Base-by-base conservation (phyloP, 2,329 filamentous ascomycete species). In the Hypomyces perniciosus region DNA sequence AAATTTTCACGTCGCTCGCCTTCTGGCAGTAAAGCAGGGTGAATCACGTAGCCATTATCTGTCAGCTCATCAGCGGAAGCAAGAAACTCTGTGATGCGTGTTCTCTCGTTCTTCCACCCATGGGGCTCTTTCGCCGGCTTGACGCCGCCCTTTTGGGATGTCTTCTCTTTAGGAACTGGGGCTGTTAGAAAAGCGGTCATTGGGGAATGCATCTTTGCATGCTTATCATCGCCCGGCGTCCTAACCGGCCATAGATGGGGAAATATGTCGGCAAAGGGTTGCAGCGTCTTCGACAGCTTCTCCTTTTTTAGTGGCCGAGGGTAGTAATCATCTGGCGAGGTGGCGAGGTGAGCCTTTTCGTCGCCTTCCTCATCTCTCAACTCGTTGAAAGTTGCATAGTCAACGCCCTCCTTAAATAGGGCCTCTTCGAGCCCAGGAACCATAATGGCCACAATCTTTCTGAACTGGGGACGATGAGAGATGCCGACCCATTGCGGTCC, bases 381-480 rank as follows among this genome's bases (percentile, higher is more conserved):
- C 28, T 71, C 64, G 40, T 75, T 72, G 60, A 76, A 81, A 1
- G 63, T 68, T 8, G 68, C 63, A 44, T 76, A 77, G 56, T 82
- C 70, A 35, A 78, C 73, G 35, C 69, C 64, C 9, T 80, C 77
- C 65, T 86, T 81, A 70, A 97, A 95, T 87, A 97, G 93, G 55
- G 83, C 86, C 61, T 89, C 81, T 64, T 97, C 92, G 27, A 99
- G 72, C 0, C 93, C 93, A 8, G 93, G 93, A 8, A 96, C 84
- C 87, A 96, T 92, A 57, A 99, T 73, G 38, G 88, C 81, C 30
- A 97, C 91, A 30, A 95, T 86, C 70, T 93, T 95, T 56, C 81
- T 74, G 59, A 87, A 83, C 52, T 83, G 75, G 5, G 80, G 77
- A 42, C 84, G 76, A 60, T 86, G 78, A 53, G 73, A 73, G 44